These are phyloP conservation scores for Venturia aucupariae DNA, from an alignment of 2,329 filamentous ascomycete genomes.

Conservation along the genomic window DNA sequence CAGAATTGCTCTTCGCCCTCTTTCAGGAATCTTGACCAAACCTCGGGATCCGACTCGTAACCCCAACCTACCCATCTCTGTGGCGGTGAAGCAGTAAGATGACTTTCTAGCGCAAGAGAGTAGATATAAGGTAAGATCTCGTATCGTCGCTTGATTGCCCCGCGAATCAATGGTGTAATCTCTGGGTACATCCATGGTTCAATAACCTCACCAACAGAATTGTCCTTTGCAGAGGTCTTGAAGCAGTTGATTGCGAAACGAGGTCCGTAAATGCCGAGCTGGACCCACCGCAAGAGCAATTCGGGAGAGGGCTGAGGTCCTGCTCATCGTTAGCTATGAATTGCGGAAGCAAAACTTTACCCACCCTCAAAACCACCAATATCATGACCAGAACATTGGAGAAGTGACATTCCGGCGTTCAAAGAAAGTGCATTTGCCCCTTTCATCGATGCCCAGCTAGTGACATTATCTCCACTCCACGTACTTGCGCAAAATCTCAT, in stretches of 20 bases:
- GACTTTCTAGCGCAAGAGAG: slow-evolving; percentile 53
- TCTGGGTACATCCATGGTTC: slow-evolving; percentile 71
- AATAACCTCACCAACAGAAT: slow-evolving; percentile 60
- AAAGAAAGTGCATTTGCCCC: slow-evolving; percentile 61
- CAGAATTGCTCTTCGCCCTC: slow-evolving; percentile 63
- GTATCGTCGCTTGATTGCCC: slow-evolving; percentile 60
- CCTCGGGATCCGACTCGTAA: slow-evolving; percentile 55
- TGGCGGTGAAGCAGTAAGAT: slow-evolving; percentile 51
- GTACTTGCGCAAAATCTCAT: slow-evolving; percentile 62
- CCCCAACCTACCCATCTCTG: slow-evolving; percentile 69
- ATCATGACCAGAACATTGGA: slow-evolving; percentile 35
- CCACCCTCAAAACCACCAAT: slow-evolving; percentile 58
- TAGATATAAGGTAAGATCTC: slow-evolving; percentile 65
- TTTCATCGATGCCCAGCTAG: slow-evolving; percentile 64
- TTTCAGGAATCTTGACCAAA: slow-evolving; percentile 52
- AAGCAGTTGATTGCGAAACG: slow-evolving; percentile 72
- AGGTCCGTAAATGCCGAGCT: slow-evolving; percentile 59
- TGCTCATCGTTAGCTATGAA: slow-evolving; percentile 42
- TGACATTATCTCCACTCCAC: slow-evolving; percentile 68
- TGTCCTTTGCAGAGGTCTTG: slow-evolving; percentile 60
- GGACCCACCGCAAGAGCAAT: slow-evolving; percentile 63
- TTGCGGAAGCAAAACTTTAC: slow-evolving; percentile 27
- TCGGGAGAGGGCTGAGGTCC: slow-evolving; percentile 63
- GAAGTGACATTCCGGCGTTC: slow-evolving; percentile 57
- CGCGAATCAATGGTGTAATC: slow-evolving; percentile 52